Base-by-base conservation (phyloP, 495 filamentous ascomycete genomes). In the Aspergillus bertholletiae region DNA sequence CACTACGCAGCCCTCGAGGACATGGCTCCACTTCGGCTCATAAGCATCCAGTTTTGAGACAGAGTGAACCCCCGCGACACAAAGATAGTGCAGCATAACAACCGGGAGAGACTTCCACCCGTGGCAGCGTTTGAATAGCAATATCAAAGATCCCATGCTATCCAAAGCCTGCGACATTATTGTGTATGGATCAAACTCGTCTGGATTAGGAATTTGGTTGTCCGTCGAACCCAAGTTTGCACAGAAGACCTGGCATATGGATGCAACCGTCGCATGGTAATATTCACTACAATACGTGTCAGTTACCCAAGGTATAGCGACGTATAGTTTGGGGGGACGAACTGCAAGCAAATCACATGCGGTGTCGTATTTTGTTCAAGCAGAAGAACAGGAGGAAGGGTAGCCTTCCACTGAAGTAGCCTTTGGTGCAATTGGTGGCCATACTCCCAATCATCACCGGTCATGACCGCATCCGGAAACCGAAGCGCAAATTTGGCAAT, bases 31-130 rank as follows among this genome's bases (percentile, higher is more conserved):
- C 50, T 65, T 63, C 5, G 58, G 59, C 3, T 61, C 52, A 3
- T 35, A 17, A 2, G 54, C 37, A 21, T 53, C 22, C 3, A 68
- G 27, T 32, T 61, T 54, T 1, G 62, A 58, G 17, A 60, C 51
- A 21, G 60, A 53, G 34, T 65, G 57, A 8, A 68, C 56, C 1
- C 65, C 62, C 0, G 53, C 65, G 2, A 63, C 46, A 32, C 62
- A 65, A 32, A 63, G 62, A 41, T 65, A 65, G 40, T 68, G 65
- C 12, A 65, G 46, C 65, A 68, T 68, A 2, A 68, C 62, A 41
- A 68, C 61, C 2, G 65, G 62, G n/a, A 65, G 32, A 1, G 65
- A 65, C 32, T 65, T 68, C 51, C 58, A 63, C 7, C 65, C 65
- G 41, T 68, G 62, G 30, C 20, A 46, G 4, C 55, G 53, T 50